Percentiles rank a stretch among this genome's conserved stretches.
phyloP scores from a whole-genome alignment of 23 red algal species.

The Agarophyton chilense region DNA sequence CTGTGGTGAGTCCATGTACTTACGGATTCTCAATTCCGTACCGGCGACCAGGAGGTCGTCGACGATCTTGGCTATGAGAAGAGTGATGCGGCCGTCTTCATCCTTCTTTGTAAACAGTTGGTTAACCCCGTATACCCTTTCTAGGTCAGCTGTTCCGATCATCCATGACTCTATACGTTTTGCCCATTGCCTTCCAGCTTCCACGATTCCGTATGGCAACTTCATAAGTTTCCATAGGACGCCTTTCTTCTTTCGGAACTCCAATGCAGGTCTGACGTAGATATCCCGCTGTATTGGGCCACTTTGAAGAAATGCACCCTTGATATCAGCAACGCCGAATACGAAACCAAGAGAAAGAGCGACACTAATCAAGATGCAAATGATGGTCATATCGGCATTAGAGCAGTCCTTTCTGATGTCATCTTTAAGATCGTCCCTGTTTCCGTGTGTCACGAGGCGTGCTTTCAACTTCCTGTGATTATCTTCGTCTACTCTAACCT shows the following conservation, averaged over 20 bases:
- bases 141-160: not conserved
- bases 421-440: not conserved
- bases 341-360: not conserved
- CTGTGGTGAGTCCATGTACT: not conserved
- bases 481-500: constrained; percentile 1
- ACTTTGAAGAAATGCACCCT: constrained; percentile 39
- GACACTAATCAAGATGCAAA: not conserved
- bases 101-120: constrained; percentile 21
- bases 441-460: not conserved
- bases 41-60: constrained; percentile 36
- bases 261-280: constrained; percentile 11
- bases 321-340: constrained; percentile 9
- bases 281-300: constrained; percentile 25
- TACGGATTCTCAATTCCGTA: not conserved
- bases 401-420: not conserved
- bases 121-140: constrained; percentile 9
- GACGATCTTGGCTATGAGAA: constrained; percentile 30
- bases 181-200: constrained; percentile 49
- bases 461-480: not conserved
- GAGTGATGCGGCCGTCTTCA: not conserved
- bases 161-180: constrained; percentile 28
- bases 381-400: not conserved
- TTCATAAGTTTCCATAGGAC: constrained; percentile 45
- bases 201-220: constrained; percentile 39
- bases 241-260: not conserved